Conservation (phyloP, 306 rosid species). For the Castanea mollissima region DNA sequence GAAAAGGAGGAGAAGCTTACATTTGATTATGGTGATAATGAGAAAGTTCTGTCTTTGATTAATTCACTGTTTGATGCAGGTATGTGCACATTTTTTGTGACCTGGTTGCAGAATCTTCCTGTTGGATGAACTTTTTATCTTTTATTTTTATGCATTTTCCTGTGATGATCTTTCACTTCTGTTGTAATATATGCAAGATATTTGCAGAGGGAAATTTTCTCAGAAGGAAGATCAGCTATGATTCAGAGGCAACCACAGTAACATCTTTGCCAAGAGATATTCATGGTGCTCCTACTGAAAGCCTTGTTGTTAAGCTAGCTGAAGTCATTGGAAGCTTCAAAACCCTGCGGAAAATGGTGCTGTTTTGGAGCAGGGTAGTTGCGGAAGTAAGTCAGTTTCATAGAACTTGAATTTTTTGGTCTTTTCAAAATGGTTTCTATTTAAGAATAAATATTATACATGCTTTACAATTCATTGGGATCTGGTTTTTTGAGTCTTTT, state of each 20-base stretch:
- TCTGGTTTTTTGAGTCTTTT: conserved; percentile 5
- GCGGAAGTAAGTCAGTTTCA: conserved; percentile 63
- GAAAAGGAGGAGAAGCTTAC: conserved; percentile 77
- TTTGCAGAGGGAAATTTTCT: conserved; percentile 90
- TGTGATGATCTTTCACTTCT: conserved; percentile 71
- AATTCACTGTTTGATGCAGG: conserved; percentile 78
- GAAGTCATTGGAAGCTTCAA: conserved; percentile 85
- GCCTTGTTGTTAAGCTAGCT: conserved; percentile 87
- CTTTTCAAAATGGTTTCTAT: conserved; percentile 4
- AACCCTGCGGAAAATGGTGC: conserved; percentile 64
- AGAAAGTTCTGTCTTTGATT: conserved; percentile 62
- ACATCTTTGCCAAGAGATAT: conserved; percentile 77
- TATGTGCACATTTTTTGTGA: conserved; percentile 45
- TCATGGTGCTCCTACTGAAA: conserved; percentile 94
- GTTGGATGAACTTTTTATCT: conserved; percentile 11
- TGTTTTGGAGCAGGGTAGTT: conserved; percentile 86
- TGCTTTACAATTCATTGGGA: conserved; percentile 17
- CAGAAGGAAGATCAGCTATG: conserved; percentile 57
- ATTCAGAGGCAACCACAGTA: conserved; percentile 39
- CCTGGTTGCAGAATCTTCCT: conserved; percentile 21
- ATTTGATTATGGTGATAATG: conserved; percentile 54
- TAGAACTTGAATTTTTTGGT: conserved; percentile 28
- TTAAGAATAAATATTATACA: conserved; percentile 14
- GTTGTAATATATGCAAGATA: conserved; percentile 85
- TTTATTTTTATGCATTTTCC: conserved; percentile 26